Conservation (phyloP, 257 asterid species). For the Solanum habrochaites region DNA sequence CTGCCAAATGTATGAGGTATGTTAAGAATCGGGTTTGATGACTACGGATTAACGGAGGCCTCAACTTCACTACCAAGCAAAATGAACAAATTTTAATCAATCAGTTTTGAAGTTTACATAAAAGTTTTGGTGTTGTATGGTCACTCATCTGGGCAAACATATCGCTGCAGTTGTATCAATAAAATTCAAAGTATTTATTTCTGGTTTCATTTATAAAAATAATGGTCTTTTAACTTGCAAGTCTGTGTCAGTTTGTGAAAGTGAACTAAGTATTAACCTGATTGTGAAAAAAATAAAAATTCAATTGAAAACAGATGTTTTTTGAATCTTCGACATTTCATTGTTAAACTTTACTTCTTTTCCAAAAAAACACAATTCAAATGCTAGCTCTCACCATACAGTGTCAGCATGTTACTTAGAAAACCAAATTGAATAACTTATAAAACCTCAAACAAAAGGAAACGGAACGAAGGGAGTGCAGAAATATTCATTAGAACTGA, state of each 20-base stretch:
- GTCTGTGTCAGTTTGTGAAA: background rate
- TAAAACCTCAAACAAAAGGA: background rate
- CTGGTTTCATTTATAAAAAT: background rate
- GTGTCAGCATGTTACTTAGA: background rate
- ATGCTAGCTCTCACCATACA: background rate
- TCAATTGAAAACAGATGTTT: background rate
- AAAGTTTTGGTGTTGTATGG: background rate
- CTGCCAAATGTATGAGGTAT: slow-evolving; percentile 45
- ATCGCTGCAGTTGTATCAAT: background rate
- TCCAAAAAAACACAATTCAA: background rate
- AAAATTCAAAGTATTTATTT: background rate
- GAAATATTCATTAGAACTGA: background rate
- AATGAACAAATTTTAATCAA: background rate
- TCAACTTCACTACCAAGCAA: background rate
- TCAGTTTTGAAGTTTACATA: background rate
- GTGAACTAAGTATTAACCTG: background rate
- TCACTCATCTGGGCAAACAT: background rate
- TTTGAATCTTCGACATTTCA: background rate
- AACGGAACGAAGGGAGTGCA: background rate
- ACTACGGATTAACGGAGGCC: background rate
- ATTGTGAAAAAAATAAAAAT: background rate
- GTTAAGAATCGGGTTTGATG: background rate
- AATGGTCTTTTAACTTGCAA: background rate
- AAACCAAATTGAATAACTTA: background rate
- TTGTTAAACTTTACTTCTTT: background rate